Evolutionary conservation across 306 rosid genomes (phyloP).

Genomic region (Crotalaria pallida): DNA sequence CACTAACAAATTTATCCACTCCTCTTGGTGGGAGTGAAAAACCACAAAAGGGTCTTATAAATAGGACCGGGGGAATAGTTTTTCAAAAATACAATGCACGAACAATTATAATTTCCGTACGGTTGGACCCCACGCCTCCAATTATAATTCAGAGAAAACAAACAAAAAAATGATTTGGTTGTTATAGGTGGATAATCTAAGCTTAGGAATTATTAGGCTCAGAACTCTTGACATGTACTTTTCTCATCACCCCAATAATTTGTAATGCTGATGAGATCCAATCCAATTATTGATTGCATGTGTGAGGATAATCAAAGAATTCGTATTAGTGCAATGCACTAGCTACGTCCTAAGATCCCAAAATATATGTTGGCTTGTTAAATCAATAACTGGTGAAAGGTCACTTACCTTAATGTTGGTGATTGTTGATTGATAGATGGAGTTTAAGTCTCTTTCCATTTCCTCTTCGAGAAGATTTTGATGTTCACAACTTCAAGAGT

Average conservation of each 20-base stretch:
- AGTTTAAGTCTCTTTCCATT: constrained; percentile 1
- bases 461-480: background rate
- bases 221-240: background rate
- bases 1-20: background rate
- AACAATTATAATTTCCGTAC: constrained; percentile 6
- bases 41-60: too few relatives aligned
- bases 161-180: background rate
- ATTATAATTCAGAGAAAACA: background rate
- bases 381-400: constrained; percentile 17
- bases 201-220: constrained; percentile 4
- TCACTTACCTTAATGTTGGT: background rate
- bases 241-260: background rate
- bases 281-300: constrained; percentile 13
- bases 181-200: constrained; percentile 16
- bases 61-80: too few relatives aligned
- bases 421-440: background rate
- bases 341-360: background rate
- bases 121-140: constrained; percentile 2
- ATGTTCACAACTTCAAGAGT: background rate
- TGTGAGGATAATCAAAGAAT: background rate
- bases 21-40: too few relatives aligned
- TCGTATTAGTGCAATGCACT: background rate
- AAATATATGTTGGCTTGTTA: constrained; percentile 14
- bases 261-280: constrained; percentile 8
- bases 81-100: background rate